A percentile compares a stretch with the other conserved stretches of the same genome.
These are phyloP conservation scores for Leishmania mexicana DNA, from an alignment of 208 protist genomes.

Conservation along the genomic window DNA sequence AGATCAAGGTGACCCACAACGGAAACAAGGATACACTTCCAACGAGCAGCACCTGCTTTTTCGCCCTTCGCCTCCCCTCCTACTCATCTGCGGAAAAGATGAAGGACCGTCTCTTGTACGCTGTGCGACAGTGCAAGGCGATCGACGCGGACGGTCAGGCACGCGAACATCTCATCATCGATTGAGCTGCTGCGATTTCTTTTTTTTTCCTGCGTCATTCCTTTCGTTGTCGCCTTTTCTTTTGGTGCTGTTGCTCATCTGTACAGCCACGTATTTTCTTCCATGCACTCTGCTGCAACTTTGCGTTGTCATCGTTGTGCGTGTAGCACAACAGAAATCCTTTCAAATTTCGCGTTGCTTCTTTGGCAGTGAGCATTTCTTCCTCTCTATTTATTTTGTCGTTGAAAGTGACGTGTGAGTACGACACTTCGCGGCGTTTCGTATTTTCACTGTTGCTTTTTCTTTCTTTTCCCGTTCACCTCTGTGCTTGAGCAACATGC, in stretches of 20 bases:
- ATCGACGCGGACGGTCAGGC: conserved; percentile 94
- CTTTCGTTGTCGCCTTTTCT: background rate
- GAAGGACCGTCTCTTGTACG: conserved; percentile 94
- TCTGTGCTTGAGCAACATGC: background rate
- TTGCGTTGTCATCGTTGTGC: background rate
- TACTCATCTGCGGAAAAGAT: conserved; percentile 90
- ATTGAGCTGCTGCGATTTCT: conserved; percentile 1
- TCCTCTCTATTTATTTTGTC: background rate
- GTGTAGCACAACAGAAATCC: background rate
- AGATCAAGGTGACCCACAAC: conserved; percentile 87
- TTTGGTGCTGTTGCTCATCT: background rate
- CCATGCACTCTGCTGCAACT: background rate
- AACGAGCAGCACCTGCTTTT: conserved; percentile 95
- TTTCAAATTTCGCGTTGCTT: background rate
- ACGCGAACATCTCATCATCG: conserved; percentile 68
- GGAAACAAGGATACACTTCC: conserved; percentile 82
- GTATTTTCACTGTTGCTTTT: background rate
- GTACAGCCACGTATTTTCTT: background rate
- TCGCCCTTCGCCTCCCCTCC: conserved; percentile 88
- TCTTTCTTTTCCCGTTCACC: background rate
- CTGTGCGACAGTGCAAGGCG: conserved; percentile 93
- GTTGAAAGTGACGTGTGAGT: background rate
- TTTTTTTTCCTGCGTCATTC: background rate
- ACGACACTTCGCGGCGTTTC: background rate
- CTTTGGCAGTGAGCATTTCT: background rate